phyloP scores from a whole-genome alignment of 805 yeast species.

The Pichia scutulata region DNA sequence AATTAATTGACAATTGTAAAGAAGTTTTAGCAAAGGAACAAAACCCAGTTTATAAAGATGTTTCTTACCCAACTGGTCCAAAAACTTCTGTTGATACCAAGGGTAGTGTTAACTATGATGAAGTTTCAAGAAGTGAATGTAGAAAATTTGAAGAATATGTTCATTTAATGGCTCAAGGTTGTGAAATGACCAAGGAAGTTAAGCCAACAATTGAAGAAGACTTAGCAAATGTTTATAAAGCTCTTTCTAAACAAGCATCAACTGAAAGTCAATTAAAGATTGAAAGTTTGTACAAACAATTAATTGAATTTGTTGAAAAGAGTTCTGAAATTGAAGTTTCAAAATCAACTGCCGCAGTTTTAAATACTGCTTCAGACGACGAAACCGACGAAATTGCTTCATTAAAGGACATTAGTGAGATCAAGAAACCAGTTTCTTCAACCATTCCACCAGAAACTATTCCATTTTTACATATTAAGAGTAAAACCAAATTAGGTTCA shows the following conservation, averaged over 20 bases:
- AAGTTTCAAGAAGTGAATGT: slow-evolving; percentile 81
- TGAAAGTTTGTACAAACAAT: slow-evolving; percentile 62
- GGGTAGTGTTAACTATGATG: slow-evolving; percentile 81
- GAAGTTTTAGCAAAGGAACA: slow-evolving; percentile 71
- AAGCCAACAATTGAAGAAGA: slow-evolving; percentile 83
- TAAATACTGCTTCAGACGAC: slow-evolving; percentile 35
- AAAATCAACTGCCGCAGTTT: slow-evolving; percentile 48
- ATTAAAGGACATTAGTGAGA: slow-evolving; percentile 63
- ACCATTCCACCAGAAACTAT: slow-evolving; percentile 74
- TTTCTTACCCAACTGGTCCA: slow-evolving; percentile 91
- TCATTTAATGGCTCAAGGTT: slow-evolving; percentile 93
- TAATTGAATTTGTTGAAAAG: slow-evolving; percentile 60
- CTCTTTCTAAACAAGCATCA: slow-evolving; percentile 69
- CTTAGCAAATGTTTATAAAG: slow-evolving; percentile 72
- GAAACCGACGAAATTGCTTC: slow-evolving; percentile 79
- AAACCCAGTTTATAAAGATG: slow-evolving; percentile 93
- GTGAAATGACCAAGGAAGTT: slow-evolving; percentile 60
- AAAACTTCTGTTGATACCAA: slow-evolving; percentile 78
- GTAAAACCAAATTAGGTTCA: slow-evolving; percentile 57
- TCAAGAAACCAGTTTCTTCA: slow-evolving; percentile 66
- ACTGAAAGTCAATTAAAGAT: slow-evolving; percentile 62
- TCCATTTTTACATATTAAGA: slow-evolving; percentile 91
- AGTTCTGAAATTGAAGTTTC: slow-evolving; percentile 65
- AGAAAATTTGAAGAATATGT: slow-evolving; percentile 95
- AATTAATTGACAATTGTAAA: slow-evolving; percentile 90